phyloP scores from a whole-genome alignment of 2,329 filamentous ascomycete genomes.

The Hypomyces rosellus region DNA sequence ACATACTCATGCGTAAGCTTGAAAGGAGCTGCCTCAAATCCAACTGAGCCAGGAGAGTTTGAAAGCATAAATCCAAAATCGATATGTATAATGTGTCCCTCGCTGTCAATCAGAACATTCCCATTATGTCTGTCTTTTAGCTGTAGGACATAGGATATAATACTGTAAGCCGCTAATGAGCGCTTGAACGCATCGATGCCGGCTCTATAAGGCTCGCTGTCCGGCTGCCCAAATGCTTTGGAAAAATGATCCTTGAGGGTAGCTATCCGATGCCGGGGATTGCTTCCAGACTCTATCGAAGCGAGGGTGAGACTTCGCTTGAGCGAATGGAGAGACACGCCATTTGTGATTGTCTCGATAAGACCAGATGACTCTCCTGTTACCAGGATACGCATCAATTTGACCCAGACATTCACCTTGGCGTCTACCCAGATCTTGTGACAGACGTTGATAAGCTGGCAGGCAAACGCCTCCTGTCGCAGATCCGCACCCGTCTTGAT shows the following conservation, averaged over 20 bases:
- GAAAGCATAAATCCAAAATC: constrained; percentile 89
- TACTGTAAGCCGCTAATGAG: constrained; percentile 78
- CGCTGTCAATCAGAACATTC: constrained; percentile 78
- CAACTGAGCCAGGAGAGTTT: constrained; percentile 77
- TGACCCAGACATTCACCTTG: constrained; percentile 74
- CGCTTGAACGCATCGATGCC: constrained; percentile 74
- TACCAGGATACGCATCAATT: constrained; percentile 79
- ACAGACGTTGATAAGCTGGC: constrained; percentile 76
- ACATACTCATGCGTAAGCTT: constrained; percentile 84
- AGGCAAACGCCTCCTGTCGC: constrained; percentile 79
- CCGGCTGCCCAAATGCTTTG: constrained; percentile 67
- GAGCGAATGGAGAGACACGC: constrained; percentile 78
- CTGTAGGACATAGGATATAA: constrained; percentile 77
- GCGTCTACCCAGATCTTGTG: constrained; percentile 76
- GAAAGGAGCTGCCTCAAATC: constrained; percentile 81
- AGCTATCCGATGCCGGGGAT: constrained; percentile 68
- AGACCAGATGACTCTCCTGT: constrained; percentile 79
- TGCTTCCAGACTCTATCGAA: constrained; percentile 64
- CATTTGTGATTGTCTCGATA: constrained; percentile 83
- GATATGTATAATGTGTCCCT: constrained; percentile 82
- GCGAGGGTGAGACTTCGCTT: constrained; percentile 76
- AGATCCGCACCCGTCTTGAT: constrained; percentile 81
- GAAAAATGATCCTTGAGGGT: constrained; percentile 76
- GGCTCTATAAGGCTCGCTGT: constrained; percentile 61
- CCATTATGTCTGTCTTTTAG: constrained; percentile 84